Percentiles rank a stretch among this genome's conserved stretches.
Evolutionary conservation across 1,284 basidiomycete genomes (phyloP).

Genomic region (Puccinia polysora): DNA sequence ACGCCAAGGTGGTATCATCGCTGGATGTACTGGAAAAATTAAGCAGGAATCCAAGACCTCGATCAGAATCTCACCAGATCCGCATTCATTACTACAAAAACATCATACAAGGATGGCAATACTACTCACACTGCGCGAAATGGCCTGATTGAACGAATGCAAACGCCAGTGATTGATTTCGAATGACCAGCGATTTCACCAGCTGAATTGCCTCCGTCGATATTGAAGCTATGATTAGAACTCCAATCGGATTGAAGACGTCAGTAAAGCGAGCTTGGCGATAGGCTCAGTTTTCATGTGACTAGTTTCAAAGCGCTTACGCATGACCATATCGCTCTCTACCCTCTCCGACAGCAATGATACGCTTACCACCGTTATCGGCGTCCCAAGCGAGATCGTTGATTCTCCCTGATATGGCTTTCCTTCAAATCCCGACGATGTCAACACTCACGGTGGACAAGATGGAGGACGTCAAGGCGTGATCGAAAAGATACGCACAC

Average conservation of each 20-base stretch:
- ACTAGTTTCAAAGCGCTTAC: neutral
- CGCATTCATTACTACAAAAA: too few relatives aligned
- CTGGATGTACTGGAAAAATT: constrained; percentile 53
- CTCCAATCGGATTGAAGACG: too few relatives aligned
- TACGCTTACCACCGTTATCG: constrained; percentile 74
- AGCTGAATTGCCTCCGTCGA: constrained; percentile 68
- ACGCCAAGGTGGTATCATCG: constrained; percentile 75
- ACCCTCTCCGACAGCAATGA: constrained; percentile 94
- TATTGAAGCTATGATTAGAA: constrained; percentile 82
- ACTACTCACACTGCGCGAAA: constrained; percentile 68
- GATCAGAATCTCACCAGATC: too few relatives aligned
- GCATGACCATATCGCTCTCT: constrained; percentile 66
- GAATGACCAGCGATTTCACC: constrained; percentile 93
- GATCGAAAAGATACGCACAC: constrained; percentile 53
- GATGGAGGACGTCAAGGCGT: neutral
- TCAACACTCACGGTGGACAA: constrained; percentile 41
- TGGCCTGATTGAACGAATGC: constrained; percentile 82
- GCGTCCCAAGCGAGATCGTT: constrained; percentile 96
- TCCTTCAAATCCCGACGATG: constrained; percentile 49
- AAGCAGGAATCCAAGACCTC: neutral
- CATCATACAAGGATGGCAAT: neutral
- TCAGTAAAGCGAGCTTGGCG: too few relatives aligned
- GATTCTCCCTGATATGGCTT: constrained; percentile 73
- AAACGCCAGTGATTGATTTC: constrained; percentile 87
- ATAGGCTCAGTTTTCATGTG: neutral